These are phyloP conservation scores for Penicillium sumatraense DNA, from an alignment of 2,329 filamentous ascomycete genomes.

Conservation along the genomic window DNA sequence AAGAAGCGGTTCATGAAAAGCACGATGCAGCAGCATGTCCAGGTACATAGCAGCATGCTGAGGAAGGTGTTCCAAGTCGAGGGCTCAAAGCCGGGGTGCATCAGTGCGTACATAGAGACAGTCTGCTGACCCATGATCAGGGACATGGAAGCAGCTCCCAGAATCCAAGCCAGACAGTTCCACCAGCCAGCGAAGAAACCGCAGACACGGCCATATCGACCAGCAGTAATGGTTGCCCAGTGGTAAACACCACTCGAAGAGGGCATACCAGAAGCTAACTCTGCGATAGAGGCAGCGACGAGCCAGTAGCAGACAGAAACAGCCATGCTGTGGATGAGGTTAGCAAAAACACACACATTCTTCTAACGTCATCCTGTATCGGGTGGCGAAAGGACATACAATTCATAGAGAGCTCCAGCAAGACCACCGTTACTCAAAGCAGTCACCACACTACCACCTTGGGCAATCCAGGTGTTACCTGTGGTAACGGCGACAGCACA, in stretches of 20 bases:
- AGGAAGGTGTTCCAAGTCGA: constrained; percentile 65
- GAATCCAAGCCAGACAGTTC: constrained; percentile 60
- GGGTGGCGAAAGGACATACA: constrained; percentile 38
- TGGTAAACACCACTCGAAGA: constrained; percentile 65
- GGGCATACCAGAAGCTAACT: constrained; percentile 66
- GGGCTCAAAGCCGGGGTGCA: constrained; percentile 58
- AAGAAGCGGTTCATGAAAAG: constrained; percentile 60
- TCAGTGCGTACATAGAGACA: constrained; percentile 65
- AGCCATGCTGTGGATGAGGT: constrained; percentile 38
- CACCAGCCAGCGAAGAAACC: constrained; percentile 53
- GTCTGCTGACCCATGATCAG: constrained; percentile 64
- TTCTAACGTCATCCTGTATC: background rate
- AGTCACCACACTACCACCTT: constrained; percentile 63
- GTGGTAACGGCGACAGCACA: constrained; percentile 65
- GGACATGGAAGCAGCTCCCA: constrained; percentile 63
- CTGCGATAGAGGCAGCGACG: constrained; percentile 63
- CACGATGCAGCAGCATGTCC: constrained; percentile 57
- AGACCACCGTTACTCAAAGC: constrained; percentile 66
- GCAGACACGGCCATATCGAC: constrained; percentile 58
- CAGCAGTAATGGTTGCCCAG: constrained; percentile 64
- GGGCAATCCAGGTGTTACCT: constrained; percentile 68
- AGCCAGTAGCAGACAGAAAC: constrained; percentile 61
- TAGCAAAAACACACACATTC: constrained; percentile 9
- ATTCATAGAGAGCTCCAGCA: constrained; percentile 66
- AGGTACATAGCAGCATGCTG: constrained; percentile 60